A percentile compares a stretch with the other conserved stretches of the same genome.
phyloP scores from a whole-genome alignment of 495 filamentous ascomycete species.

The Xylaria scruposa region DNA sequence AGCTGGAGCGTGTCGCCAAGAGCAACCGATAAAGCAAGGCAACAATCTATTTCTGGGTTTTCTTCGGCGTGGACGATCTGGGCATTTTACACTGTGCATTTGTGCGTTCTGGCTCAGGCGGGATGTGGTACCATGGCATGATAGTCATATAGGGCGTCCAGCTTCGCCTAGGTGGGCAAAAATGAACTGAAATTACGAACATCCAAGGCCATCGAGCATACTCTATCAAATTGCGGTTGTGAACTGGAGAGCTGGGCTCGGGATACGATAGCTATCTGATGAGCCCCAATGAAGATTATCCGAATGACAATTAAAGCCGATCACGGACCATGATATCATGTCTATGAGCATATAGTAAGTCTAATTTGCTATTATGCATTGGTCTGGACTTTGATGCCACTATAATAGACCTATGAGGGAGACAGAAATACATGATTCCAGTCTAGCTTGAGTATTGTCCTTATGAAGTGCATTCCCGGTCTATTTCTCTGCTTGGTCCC shows the following conservation, averaged over 20 bases:
- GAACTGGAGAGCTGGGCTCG: constrained; percentile 5
- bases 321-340: neutral
- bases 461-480: neutral
- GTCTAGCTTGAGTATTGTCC: neutral
- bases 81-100: constrained; percentile 59
- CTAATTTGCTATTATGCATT: neutral
- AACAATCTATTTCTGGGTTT: constrained; percentile 45
- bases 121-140: constrained; percentile 56
- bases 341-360: neutral
- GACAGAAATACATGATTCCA: neutral
- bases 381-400: neutral
- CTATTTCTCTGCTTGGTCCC: neutral
- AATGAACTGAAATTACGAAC: constrained; percentile 46
- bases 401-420: neutral
- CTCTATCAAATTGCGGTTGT: constrained; percentile 21
- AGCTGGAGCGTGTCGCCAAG: constrained; percentile 99
- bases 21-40: constrained; percentile 83
- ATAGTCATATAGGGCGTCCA: constrained; percentile 55
- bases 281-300: constrained; percentile 18
- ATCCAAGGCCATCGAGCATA: constrained; percentile 6
- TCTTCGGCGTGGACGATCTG: constrained; percentile 54
- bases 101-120: constrained; percentile 54
- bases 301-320: neutral
- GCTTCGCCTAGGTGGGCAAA: constrained; percentile 44
- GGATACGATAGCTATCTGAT: constrained; percentile 18